Base-by-base conservation (phyloP, 352 stramenopile genomes). In the Pythium volutum region DNA sequence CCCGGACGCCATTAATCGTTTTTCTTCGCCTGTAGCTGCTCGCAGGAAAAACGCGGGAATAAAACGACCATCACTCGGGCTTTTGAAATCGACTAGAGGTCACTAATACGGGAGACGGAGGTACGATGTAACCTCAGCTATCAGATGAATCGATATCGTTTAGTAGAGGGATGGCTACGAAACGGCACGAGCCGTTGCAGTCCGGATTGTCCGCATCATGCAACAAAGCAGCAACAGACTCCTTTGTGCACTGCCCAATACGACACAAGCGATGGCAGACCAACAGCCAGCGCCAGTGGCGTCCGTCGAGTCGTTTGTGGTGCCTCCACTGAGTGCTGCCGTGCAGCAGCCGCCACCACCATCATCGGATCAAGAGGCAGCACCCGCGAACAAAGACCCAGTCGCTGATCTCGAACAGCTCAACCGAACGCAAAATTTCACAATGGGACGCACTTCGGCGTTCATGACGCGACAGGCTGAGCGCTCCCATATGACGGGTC, bases 401-500 rank as follows among this genome's bases (percentile, higher is more conserved):
- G 25, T 58, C 25, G 38, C n/a, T 23, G 34, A 50, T 41, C 14
- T 59, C 14, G 62, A 70, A 3, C 33, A 58, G 14, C 41, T 12
- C 12, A 39, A 16, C 18, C 57, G 46, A 36, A 39, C 16, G 12
- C 34, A 45, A 5, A 57, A 7, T 14, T 31, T 20, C 6, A 33
- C 34, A 1, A 1, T 53, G 1, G 60, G 60, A 45, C 47, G 33
- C 29, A 70, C 71, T 36, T 92, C 84, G 1, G 58, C 84, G 1
- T 93, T 91, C 69, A 93, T 93, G 84, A 74, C 68, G 51, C 78
- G 81, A 7, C 84, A 93, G 47, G 78, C 77, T 4, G 75, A 93
- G 60, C 74, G 84, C 11, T 70, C 78, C 15, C 80, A 91, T 57
- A 59, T 91, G 50, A 93, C 84, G 26, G 77, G 77, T 0, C 69